A percentile compares a stretch with the other conserved stretches of the same genome.
Conservation (phyloP, 1,284 basidiomycete species). For the Ceratobasidium sp. region DNA sequence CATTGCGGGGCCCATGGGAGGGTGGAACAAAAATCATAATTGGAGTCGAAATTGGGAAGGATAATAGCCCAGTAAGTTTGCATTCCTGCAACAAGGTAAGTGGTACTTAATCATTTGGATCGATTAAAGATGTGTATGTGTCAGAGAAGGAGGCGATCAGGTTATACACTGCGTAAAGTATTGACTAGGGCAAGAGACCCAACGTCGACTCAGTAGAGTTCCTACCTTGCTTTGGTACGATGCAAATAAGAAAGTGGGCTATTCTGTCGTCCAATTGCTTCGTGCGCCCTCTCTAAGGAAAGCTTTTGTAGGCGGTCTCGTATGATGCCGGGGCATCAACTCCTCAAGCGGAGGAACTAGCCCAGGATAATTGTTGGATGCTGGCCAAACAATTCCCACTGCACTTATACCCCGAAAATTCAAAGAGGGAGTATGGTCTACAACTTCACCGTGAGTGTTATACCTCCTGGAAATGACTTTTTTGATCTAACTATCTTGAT, state of each 20-base stretch:
- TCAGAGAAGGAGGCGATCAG: slow-evolving; percentile 7
- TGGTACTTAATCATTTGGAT: neutral
- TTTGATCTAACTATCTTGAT: neutral
- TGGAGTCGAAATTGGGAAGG: slow-evolving; percentile 21
- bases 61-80: neutral
- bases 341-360: neutral
- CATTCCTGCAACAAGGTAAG: neutral
- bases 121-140: too few relatives aligned
- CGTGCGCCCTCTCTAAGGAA: neutral
- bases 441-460: slow-evolving; percentile 5
- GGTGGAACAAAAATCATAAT: neutral
- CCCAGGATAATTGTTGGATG: neutral
- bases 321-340: slow-evolving; percentile 15
- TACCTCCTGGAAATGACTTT: too few relatives aligned
- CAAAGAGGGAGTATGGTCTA: neutral
- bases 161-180: neutral
- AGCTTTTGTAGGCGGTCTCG: neutral
- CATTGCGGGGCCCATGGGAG: slow-evolving; percentile 1
- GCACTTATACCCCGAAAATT: neutral
- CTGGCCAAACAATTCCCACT: slow-evolving; percentile 19
- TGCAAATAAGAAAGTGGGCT: neutral
- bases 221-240: slow-evolving; percentile 18
- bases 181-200: slow-evolving; percentile 1
- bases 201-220: neutral
- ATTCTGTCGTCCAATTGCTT: neutral